Conservation (phyloP, 2,329 filamentous ascomycete genomes). For the Botrytis tulipae region DNA sequence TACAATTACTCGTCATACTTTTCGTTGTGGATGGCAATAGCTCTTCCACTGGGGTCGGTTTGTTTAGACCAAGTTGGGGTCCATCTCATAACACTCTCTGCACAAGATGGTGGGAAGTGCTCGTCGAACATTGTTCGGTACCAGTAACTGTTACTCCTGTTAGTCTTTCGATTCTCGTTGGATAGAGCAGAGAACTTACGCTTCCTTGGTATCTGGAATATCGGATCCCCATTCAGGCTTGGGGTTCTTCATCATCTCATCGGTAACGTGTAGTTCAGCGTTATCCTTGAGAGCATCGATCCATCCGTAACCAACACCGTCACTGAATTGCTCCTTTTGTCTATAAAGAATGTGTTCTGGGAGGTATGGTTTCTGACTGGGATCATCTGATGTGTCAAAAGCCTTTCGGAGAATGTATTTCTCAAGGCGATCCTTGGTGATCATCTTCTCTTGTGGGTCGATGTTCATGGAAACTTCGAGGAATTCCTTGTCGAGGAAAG, state of each 20-base stretch:
- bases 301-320: slow-evolving; percentile 98
- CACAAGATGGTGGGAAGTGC: slow-evolving; percentile 91
- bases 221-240: slow-evolving; percentile 94
- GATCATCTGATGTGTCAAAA: slow-evolving; percentile 89
- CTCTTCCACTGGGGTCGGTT: slow-evolving; percentile 87
- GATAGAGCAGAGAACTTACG: slow-evolving; percentile 51
- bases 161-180: background rate
- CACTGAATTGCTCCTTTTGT: slow-evolving; percentile 99
- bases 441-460: slow-evolving; percentile 94
- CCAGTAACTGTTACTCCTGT: slow-evolving; percentile 67
- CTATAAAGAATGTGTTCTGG: slow-evolving; percentile 94
- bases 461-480: slow-evolving; percentile 90
- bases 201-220: slow-evolving; percentile 94
- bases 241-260: slow-evolving; percentile 98
- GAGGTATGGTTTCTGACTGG: slow-evolving; percentile 78
- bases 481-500: slow-evolving; percentile 97
- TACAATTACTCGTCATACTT: slow-evolving; percentile 58
- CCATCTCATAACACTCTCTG: slow-evolving; percentile 93
- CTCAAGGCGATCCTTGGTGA: slow-evolving; percentile 71
- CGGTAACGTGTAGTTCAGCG: slow-evolving; percentile 83
- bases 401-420: slow-evolving; percentile 98
- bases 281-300: slow-evolving; percentile 96
- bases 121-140: slow-evolving; percentile 99
- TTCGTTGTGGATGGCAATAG: slow-evolving; percentile 71
- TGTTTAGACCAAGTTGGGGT: slow-evolving; percentile 96